Evolutionary conservation across 1,284 basidiomycete species (phyloP).

Genomic region (Puccinia horiana): DNA sequence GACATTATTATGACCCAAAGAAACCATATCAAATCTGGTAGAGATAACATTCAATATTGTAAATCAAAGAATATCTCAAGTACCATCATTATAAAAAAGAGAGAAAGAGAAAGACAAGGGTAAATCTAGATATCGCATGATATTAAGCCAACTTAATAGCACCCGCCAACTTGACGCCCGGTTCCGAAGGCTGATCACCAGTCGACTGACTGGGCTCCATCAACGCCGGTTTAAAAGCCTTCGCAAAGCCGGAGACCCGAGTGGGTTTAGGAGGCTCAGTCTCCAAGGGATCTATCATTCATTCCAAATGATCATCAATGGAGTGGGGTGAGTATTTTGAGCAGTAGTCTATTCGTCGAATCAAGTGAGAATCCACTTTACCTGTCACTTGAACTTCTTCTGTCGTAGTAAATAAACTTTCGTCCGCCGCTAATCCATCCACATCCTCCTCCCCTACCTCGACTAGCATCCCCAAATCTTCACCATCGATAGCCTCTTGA

Average conservation of each 20-base stretch:
- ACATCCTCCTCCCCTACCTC: slow-evolving; percentile 22
- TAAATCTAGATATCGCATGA: no score
- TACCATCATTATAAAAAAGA: no score
- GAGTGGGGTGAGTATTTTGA: background rate
- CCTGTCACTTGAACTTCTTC: background rate
- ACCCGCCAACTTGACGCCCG: slow-evolving; percentile 31
- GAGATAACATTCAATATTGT: no score
- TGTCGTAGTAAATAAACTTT: background rate
- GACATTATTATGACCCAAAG: no score
- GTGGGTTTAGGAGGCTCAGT: background rate
- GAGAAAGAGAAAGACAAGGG: no score
- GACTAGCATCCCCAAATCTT: background rate
- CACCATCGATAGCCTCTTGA: slow-evolving; percentile 21
- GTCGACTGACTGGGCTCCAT: slow-evolving; percentile 28
- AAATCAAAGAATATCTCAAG: no score
- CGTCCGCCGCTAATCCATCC: slow-evolving; percentile 32
- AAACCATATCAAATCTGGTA: no score
- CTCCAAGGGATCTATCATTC: background rate
- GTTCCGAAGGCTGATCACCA: slow-evolving; percentile 25
- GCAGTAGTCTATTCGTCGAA: background rate
- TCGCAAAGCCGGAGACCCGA: slow-evolving; percentile 15
- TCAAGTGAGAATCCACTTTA: no score
- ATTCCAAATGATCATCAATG: slow-evolving; percentile 2
- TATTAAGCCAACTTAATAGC: slow-evolving; percentile 28
- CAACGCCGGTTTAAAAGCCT: slow-evolving; percentile 35